Conservation (phyloP, 164 flowering plant species). For the Sedum album region DNA sequence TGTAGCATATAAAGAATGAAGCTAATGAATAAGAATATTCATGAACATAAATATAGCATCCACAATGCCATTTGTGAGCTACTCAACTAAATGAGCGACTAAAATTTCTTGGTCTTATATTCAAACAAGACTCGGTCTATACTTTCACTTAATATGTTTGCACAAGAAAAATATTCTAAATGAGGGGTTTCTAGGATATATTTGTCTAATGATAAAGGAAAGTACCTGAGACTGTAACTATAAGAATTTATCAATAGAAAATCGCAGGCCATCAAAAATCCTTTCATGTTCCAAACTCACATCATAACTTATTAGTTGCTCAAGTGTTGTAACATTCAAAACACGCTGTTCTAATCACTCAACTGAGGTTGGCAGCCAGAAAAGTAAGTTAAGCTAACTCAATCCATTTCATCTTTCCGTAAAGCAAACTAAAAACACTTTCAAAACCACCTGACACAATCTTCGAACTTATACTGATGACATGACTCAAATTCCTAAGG, state of each 20-base stretch:
- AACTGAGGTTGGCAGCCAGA: background rate
- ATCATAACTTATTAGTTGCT: background rate
- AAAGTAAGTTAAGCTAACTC: background rate
- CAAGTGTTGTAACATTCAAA: background rate
- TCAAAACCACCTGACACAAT: background rate
- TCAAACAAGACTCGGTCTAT: background rate
- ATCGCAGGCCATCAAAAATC: too few relatives aligned
- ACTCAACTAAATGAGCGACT: background rate
- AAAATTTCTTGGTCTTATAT: background rate
- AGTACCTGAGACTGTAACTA: background rate
- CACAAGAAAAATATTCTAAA: background rate
- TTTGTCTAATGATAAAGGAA: background rate
- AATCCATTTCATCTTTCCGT: slow-evolving; percentile 2
- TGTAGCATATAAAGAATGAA: background rate
- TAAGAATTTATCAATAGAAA: background rate
- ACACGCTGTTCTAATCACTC: background rate
- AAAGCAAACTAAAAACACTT: slow-evolving; percentile 1
- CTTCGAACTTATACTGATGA: background rate
- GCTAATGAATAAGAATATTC: background rate
- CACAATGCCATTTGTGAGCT: background rate
- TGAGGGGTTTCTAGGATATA: background rate
- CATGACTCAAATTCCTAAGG: background rate
- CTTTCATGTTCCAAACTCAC: background rate
- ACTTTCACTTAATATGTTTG: background rate
- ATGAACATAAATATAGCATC: background rate